Evolutionary conservation across 2,329 filamentous ascomycete species (phyloP), one percentile per base, ranked within the genome.

Genomic region (Alternaria angustiovoidea): DNA sequence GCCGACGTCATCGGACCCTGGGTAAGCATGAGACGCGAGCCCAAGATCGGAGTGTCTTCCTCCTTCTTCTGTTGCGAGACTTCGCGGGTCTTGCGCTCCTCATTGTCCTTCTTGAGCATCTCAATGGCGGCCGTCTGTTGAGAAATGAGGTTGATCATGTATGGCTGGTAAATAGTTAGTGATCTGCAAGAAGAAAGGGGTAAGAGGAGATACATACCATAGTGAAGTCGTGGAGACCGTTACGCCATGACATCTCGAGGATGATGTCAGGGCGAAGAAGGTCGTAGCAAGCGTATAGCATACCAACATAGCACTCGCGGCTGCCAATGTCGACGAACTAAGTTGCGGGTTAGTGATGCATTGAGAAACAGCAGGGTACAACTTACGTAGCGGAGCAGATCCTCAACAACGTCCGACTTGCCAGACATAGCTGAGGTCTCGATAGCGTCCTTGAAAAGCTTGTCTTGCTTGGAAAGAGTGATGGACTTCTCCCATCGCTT

Each of bases 401-500:
- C 95, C 81, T 98, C 95, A 41, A 99, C 94, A 70, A 98, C 91
- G 30, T 97, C 94, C 12, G 86, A 78, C 87, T 98, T 98, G 77
- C 87, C 86, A 52, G 94, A 98, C 57, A 97, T 91, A 28, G 95
- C 95, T 32, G 96, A 88, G 14, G 95, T 99, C 86, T 99, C 95
- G 65, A 99, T 98, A 26, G 96, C 95, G 82, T 99, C 95, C 86
- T 97, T 98, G 90, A 95, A 99, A 16, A 99, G 85, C 87, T 97
- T 98, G 84, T 99, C 95, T 80, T 99, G 94, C 86, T 99, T 99
- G 16, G 94, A 98, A 47, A 99, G 85, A 34, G 93, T 88, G 79
- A 99, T 99, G 4, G 94, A 97, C 84, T 98, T 98, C 84, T 98
- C 94, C 96, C 96, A 99, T 66, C 95, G 89, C 90, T 98, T 98